A percentile compares a stretch with the other conserved stretches of the same genome.
These are phyloP conservation scores for Cladosporium halotolerans DNA, from an alignment of 2,329 filamentous ascomycete genomes.

Conservation along the genomic window DNA sequence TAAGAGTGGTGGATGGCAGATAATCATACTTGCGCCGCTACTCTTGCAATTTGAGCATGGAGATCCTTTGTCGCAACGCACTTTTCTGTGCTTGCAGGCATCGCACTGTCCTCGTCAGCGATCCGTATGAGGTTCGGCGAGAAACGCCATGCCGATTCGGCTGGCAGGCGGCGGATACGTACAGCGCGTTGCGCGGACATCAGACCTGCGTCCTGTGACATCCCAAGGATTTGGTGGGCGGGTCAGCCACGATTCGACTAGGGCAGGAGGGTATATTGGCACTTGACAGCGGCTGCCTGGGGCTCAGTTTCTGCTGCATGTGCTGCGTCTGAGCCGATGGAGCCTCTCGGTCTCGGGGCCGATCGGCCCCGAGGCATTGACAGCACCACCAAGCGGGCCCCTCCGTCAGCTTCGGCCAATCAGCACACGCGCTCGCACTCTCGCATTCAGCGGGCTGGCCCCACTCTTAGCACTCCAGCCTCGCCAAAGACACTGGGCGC, in stretches of 20 bases:
- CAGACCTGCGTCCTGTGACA: background rate
- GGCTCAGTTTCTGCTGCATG: background rate
- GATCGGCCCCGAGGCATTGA: background rate
- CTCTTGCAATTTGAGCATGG: slow-evolving; percentile 14
- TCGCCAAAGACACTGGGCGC: no score
- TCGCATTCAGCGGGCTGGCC: background rate
- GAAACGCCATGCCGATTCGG: background rate
- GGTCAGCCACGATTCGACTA: background rate
- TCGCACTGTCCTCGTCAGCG: slow-evolving; percentile 9
- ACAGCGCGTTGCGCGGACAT: background rate
- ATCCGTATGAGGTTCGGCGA: background rate
- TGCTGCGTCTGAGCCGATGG: background rate
- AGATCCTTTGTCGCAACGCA: slow-evolving; percentile 14
- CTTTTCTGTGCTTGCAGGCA: slow-evolving; percentile 13
- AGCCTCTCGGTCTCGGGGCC: background rate
- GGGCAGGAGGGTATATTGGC: background rate
- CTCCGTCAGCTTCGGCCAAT: background rate
- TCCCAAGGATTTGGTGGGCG: background rate
- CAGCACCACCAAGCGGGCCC: no score
- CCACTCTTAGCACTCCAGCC: no score
- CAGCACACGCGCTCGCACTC: background rate
- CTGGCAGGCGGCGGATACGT: background rate
- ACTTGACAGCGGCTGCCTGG: background rate
- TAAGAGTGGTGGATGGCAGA: background rate
- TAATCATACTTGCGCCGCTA: slow-evolving; percentile 10